These are phyloP conservation scores for Xylaria cubensis DNA, from an alignment of 495 filamentous ascomycete genomes.

Conservation along the genomic window DNA sequence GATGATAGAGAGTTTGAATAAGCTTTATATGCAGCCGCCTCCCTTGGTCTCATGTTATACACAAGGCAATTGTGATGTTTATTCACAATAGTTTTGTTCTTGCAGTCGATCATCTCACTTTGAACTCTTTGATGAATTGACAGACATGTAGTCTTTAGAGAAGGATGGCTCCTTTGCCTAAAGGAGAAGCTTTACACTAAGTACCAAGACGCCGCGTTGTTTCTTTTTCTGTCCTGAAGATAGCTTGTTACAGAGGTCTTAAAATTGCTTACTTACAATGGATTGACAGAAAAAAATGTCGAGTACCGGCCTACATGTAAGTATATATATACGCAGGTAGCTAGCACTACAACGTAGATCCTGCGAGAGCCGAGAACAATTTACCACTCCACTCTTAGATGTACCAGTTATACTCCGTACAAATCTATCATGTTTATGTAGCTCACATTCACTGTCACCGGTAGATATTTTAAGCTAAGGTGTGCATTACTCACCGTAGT, in stretches of 20 bases:
- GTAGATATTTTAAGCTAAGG: background rate
- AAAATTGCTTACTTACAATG: background rate
- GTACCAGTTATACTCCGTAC: background rate
- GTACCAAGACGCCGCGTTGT: background rate
- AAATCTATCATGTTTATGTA: background rate
- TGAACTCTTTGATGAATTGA: background rate
- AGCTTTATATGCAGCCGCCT: background rate
- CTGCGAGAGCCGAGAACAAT: conserved; percentile 13
- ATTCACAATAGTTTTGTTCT: background rate
- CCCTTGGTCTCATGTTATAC: background rate
- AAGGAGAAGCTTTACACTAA: background rate
- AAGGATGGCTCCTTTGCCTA: background rate
- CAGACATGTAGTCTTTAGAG: too few species aligned
- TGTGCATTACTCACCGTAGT: background rate
- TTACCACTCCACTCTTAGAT: background rate
- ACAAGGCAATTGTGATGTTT: background rate
- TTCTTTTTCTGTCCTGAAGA: background rate
- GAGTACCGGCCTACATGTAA: too few species aligned
- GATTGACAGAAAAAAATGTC: too few species aligned
- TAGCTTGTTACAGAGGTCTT: background rate
- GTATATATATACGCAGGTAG: too few species aligned
- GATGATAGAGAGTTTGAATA: background rate
- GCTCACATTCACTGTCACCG: background rate
- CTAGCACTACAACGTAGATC: background rate
- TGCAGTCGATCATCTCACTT: background rate